phyloP scores from a whole-genome alignment of 495 filamentous ascomycete species.

The Astrocystis sublimbata region DNA sequence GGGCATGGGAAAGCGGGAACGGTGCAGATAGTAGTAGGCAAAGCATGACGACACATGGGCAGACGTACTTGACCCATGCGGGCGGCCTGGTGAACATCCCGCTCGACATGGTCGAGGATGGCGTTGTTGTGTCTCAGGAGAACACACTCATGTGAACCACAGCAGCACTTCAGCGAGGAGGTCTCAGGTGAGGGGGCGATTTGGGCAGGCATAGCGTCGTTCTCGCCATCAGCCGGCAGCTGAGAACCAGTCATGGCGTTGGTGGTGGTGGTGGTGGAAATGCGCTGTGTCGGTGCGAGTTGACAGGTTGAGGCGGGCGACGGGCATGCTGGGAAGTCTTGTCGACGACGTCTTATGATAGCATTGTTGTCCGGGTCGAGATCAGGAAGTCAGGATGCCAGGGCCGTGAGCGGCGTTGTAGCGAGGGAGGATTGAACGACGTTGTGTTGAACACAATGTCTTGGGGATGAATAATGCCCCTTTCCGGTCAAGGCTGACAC shows the following conservation, averaged over 20 bases:
- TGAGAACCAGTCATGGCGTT: conserved; percentile 29
- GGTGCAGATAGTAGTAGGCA: background rate
- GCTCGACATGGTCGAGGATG: conserved; percentile 79
- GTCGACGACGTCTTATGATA: background rate
- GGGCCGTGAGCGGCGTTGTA: background rate
- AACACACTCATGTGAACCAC: conserved; percentile 76
- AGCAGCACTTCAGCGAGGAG: conserved; percentile 65
- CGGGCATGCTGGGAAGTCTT: conserved; percentile 28
- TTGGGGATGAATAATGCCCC: background rate
- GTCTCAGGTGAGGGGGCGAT: conserved; percentile 21
- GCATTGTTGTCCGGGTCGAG: background rate
- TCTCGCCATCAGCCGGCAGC: conserved; percentile 21
- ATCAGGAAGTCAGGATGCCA: background rate
- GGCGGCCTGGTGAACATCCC: conserved; percentile 81
- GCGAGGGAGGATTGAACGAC: background rate
- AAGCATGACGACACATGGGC: background rate
- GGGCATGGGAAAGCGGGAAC: background rate
- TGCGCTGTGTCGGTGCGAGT: conserved; percentile 22
- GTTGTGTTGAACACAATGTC: no score
- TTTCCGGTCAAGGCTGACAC: background rate
- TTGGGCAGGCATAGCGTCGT: conserved; percentile 16
- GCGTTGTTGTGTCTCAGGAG: conserved; percentile 75
- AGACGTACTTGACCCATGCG: conserved; percentile 82
- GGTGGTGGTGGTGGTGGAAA: conserved; percentile 18
- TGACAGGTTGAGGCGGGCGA: conserved; percentile 17